Conservation (phyloP, 2,329 filamentous ascomycete species). For the Xylaria sp. region DNA sequence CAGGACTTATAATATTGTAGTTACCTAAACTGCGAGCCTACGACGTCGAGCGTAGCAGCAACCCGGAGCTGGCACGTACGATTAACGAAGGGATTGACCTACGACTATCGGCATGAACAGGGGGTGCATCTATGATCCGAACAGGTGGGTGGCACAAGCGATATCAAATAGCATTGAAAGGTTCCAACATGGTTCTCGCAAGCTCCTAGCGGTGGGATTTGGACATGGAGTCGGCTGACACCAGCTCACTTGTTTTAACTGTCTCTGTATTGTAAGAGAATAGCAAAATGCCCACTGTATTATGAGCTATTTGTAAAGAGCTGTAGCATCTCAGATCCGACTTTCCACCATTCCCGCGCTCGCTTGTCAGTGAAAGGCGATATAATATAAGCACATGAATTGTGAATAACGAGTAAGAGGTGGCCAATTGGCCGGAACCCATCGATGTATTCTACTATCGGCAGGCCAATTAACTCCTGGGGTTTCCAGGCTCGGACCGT, state of each 20-base stretch:
- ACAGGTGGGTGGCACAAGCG: slow-evolving; percentile 1
- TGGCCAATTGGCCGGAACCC: too few relatives aligned
- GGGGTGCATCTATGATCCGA: slow-evolving; percentile 8
- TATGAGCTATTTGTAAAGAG: slow-evolving; percentile 7
- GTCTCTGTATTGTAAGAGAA: slow-evolving; percentile 20
- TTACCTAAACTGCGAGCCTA: slow-evolving; percentile 8
- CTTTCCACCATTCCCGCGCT: too few relatives aligned
- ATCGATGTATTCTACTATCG: too few relatives aligned
- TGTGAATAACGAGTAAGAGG: too few relatives aligned
- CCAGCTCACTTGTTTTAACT: slow-evolving; percentile 8
- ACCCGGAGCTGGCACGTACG: slow-evolving; percentile 22
- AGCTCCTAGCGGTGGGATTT: not conserved
- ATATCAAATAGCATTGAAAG: slow-evolving; percentile 4
- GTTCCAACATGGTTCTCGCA: slow-evolving; percentile 1
- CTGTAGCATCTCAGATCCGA: too few relatives aligned
- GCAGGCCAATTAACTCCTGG: too few relatives aligned
- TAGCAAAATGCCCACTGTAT: slow-evolving; percentile 25
- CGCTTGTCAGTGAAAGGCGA: too few relatives aligned
- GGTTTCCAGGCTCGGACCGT: too few relatives aligned
- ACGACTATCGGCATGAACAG: slow-evolving; percentile 12
- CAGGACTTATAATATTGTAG: slow-evolving; percentile 12
- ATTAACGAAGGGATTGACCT: slow-evolving; percentile 15
- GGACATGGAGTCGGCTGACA: slow-evolving; percentile 12
- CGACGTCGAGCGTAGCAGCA: slow-evolving; percentile 16
- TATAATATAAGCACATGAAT: too few relatives aligned